Percentiles rank a stretch among this genome's conserved stretches.
Conservation (phyloP, 805 yeast species). For the Monosporozyma servazzii region DNA sequence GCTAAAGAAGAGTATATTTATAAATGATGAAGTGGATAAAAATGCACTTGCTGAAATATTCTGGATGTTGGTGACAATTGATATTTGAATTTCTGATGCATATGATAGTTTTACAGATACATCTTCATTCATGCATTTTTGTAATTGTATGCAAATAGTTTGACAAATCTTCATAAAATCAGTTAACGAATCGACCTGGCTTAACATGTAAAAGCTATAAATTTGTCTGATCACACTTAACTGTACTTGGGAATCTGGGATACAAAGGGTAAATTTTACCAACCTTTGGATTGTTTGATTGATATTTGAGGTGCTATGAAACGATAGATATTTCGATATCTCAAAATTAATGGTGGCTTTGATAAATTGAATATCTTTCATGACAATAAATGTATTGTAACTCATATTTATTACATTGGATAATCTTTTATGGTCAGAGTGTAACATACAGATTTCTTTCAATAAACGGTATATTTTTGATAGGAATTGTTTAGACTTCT, state of each 20-base stretch:
- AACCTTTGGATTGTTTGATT: not conserved
- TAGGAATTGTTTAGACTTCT: not conserved
- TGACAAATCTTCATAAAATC: constrained; percentile 13
- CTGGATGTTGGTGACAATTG: constrained; percentile 11
- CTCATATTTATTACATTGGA: constrained; percentile 20
- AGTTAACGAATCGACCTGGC: constrained; percentile 5
- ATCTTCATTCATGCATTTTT: not conserved
- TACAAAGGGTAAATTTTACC: constrained; percentile 11
- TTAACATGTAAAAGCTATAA: constrained; percentile 16
- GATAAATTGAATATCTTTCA: constrained; percentile 10
- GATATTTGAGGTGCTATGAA: not conserved
- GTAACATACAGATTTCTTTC: constrained; percentile 13
- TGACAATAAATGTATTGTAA: constrained; percentile 20
- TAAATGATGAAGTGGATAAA: not conserved
- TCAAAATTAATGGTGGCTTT: constrained; percentile 10
- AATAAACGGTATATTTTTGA: constrained; percentile 6
- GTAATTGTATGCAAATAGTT: constrained; percentile 7
- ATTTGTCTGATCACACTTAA: constrained; percentile 11
- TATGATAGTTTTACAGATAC: constrained; percentile 2
- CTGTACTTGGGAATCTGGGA: constrained; percentile 6
- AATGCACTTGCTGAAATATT: not conserved
- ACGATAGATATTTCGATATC: constrained; percentile 6
- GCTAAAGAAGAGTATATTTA: not conserved
- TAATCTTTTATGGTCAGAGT: constrained; percentile 17
- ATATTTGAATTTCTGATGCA: constrained; percentile 24